These are phyloP conservation scores for Fusarium secorum DNA, from an alignment of 2,329 filamentous ascomycete genomes.

Conservation along the genomic window DNA sequence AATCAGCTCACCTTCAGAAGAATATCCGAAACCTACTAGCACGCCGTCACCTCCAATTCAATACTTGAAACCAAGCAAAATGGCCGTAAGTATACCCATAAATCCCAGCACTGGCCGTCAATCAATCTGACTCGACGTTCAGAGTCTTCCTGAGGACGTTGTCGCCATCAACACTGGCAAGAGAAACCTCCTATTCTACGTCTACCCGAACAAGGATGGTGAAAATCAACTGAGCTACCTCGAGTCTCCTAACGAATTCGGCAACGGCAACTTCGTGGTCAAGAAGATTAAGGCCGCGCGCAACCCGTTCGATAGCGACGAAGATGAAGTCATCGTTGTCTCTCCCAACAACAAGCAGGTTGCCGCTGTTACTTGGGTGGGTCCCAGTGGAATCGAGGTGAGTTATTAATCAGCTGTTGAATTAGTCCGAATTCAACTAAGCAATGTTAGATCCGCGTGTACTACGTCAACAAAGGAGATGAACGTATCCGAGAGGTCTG, in stretches of 20 bases:
- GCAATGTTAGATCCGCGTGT: too few relatives aligned
- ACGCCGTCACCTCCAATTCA: rapidly evolving
- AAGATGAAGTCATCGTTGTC: not conserved
- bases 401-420: too few relatives aligned
- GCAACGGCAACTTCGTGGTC: too few relatives aligned
- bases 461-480: rapidly evolving
- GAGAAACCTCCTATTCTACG: not conserved
- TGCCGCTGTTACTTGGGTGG: not conserved
- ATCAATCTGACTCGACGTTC: rapidly evolving
- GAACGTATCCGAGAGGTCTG: rapidly evolving
- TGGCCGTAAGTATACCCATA: rapidly evolving
- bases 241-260: not conserved
- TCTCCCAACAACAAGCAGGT: not conserved
- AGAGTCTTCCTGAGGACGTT: not conserved
- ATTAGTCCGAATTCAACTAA: rapidly evolving
- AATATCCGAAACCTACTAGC: not conserved
- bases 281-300: too few relatives aligned
- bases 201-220: rapidly evolving
- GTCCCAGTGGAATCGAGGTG: rapidly evolving
- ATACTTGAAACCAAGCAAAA: rapidly evolving
- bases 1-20: not conserved
- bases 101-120: too few relatives aligned
- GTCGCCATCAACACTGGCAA: not conserved
- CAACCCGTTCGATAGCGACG: rapidly evolving
- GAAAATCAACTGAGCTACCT: rapidly evolving